Evolutionary conservation across 2,329 filamentous ascomycete species (phyloP).

Genomic region (Arthrobotrys musiformis): DNA sequence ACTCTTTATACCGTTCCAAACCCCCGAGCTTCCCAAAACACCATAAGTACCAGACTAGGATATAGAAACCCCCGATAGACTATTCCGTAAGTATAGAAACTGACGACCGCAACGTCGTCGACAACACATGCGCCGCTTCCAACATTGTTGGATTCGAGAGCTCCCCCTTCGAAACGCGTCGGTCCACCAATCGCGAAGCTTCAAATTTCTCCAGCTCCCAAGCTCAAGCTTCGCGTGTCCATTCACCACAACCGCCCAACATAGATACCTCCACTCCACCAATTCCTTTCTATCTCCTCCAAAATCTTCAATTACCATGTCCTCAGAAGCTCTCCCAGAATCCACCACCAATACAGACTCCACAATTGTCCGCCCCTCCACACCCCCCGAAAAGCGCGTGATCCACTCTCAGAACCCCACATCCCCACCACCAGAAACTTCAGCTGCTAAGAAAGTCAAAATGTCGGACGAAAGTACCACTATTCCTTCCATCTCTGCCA

Average conservation of each 20-base stretch:
- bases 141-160: slow-evolving; percentile 47
- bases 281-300: neutral
- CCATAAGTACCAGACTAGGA: neutral
- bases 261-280: neutral
- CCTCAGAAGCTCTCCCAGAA: slow-evolving; percentile 27
- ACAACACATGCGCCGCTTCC: slow-evolving; percentile 45
- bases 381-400: slow-evolving; percentile 61
- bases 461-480: slow-evolving; percentile 30
- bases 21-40: neutral
- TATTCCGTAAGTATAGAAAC: neutral
- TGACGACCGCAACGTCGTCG: neutral
- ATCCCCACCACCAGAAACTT: slow-evolving; percentile 55
- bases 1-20: neutral
- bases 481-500: slow-evolving; percentile 57
- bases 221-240: slow-evolving; percentile 30
- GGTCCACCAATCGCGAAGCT: slow-evolving; percentile 54
- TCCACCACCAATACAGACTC: slow-evolving; percentile 53
- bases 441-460: slow-evolving; percentile 56
- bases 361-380: slow-evolving; percentile 56
- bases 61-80: slow-evolving; percentile 1
- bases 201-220: slow-evolving; percentile 44
- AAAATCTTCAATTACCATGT: slow-evolving; percentile 43
- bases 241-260: neutral
- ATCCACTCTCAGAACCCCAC: slow-evolving; percentile 61
- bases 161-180: slow-evolving; percentile 38